Percentiles rank a stretch among this genome's conserved stretches.
phyloP scores from a whole-genome alignment of 768 basidiomycete species.

The Tricholoma bakamatsutake region DNA sequence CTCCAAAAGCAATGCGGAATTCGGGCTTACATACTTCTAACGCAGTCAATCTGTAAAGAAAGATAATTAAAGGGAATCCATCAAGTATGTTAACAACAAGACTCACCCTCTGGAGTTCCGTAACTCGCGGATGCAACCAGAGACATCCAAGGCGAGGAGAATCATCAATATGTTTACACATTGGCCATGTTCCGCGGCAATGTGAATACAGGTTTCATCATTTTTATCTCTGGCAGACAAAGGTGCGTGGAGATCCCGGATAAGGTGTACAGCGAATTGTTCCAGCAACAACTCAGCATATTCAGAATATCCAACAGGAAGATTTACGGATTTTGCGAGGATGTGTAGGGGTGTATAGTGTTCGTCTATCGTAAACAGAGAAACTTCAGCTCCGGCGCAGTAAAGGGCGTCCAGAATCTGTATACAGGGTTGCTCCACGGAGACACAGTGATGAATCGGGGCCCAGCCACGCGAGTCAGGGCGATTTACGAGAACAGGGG shows the following conservation, averaged over 20 bases:
- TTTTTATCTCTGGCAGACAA: conserved; percentile 58
- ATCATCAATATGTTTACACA: conserved; percentile 58
- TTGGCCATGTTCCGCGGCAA: conserved; percentile 70
- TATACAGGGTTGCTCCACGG: conserved; percentile 47
- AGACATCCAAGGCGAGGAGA: conserved; percentile 60
- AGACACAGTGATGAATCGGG: conserved; percentile 64
- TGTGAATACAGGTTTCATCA: conserved; percentile 74
- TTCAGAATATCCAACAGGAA: conserved; percentile 26
- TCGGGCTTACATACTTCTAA: conserved; percentile 64
- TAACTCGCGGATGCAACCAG: conserved; percentile 48
- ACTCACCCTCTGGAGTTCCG: conserved; percentile 70
- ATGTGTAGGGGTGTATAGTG: conserved; percentile 67
- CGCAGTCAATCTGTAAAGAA: conserved; percentile 55
- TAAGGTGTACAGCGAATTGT: conserved; percentile 59
- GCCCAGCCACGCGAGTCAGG: conserved; percentile 69
- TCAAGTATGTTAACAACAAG: neutral
- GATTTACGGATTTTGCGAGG: conserved; percentile 39
- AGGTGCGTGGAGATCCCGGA: conserved; percentile 64
- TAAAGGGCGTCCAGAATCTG: conserved; percentile 67
- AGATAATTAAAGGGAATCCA: conserved; percentile 8
- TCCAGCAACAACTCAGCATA: conserved; percentile 44
- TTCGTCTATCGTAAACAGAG: conserved; percentile 59
- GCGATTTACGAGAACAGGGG: conserved; percentile 58
- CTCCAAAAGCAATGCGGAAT: conserved; percentile 56
- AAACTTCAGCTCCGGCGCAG: conserved; percentile 69